Percentiles rank a stretch among this genome's conserved stretches.
Evolutionary conservation across 257 asterid species (phyloP).

Genomic region (Ocimum tenuiflorum): DNA sequence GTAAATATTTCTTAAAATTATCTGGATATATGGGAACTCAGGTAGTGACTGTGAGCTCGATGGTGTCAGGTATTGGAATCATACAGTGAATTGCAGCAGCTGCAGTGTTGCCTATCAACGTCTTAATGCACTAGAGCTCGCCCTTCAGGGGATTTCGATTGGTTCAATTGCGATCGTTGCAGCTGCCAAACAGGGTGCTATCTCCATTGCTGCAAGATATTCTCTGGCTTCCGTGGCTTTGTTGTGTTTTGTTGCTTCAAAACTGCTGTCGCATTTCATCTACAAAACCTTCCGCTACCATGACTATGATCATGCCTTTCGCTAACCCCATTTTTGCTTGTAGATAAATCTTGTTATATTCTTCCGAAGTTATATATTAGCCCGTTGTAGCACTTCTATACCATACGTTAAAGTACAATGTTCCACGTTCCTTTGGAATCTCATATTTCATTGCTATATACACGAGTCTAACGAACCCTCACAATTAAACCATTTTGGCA

Average conservation of each 20-base stretch:
- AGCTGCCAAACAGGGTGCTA: slow-evolving; percentile 49
- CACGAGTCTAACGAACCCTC: too few relatives aligned
- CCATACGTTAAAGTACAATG: too few relatives aligned
- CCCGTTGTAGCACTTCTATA: too few relatives aligned
- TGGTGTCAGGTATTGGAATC: slow-evolving; percentile 69
- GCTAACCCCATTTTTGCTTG: slow-evolving; percentile 18
- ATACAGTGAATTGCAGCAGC: slow-evolving; percentile 63
- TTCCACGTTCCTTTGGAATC: too few relatives aligned
- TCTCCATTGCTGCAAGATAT: slow-evolving; percentile 41
- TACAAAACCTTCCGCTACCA: slow-evolving; percentile 76
- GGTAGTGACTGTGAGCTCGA: background rate
- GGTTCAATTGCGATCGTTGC: slow-evolving; percentile 51
- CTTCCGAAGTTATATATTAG: background rate
- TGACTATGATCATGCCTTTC: slow-evolving; percentile 82
- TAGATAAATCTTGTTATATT: background rate
- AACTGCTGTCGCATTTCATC: slow-evolving; percentile 67
- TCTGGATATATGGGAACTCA: background rate
- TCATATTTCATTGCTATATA: too few relatives aligned
- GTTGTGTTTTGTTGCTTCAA: slow-evolving; percentile 62
- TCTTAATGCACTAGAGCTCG: slow-evolving; percentile 44
- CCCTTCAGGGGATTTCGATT: slow-evolving; percentile 47
- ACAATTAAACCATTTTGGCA: too few relatives aligned
- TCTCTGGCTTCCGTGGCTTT: slow-evolving; percentile 42
- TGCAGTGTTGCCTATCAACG: slow-evolving; percentile 57
- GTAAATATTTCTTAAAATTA: slow-evolving; percentile 21